phyloP scores from a whole-genome alignment of 2,329 filamentous ascomycete species.

The Tolypocladium inflatum region DNA sequence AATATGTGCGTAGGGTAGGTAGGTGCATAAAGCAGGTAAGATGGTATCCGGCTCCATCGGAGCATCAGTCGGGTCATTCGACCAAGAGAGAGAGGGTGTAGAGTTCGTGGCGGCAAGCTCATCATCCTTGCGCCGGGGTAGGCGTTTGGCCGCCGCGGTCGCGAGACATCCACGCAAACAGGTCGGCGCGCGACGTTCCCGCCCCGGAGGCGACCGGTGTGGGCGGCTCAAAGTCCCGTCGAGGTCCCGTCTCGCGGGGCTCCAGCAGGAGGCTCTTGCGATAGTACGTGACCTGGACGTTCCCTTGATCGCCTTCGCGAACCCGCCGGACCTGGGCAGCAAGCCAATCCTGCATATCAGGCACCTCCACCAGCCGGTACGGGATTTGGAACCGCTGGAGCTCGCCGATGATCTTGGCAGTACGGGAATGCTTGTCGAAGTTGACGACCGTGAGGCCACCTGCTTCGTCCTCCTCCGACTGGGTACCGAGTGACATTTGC shows the following conservation, averaged over 20 bases:
- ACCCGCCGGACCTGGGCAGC: conserved; percentile 71
- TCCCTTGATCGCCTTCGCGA: conserved; percentile 46
- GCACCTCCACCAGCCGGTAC: conserved; percentile 72
- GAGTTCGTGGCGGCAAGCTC: neutral
- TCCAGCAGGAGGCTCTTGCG: conserved; percentile 78
- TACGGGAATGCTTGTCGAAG: conserved; percentile 93
- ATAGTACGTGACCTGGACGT: conserved; percentile 58
- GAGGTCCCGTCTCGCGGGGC: conserved; percentile 48
- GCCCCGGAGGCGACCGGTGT: conserved; percentile 17
- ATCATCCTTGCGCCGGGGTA: conserved; percentile 11
- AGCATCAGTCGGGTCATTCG: neutral
- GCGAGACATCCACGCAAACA: conserved; percentile 43
- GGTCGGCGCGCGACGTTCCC: conserved; percentile 25
- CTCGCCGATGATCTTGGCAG: conserved; percentile 90
- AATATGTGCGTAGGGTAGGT: conserved; percentile 17
- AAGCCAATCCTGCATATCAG: conserved; percentile 91
- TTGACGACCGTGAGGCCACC: conserved; percentile 77
- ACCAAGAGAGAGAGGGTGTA: neutral
- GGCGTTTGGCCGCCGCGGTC: conserved; percentile 27
- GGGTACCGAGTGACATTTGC: conserved; percentile 44
- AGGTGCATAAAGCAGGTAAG: neutral
- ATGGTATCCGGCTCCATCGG: neutral
- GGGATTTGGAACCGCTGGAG: conserved; percentile 94
- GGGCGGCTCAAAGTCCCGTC: conserved; percentile 21
- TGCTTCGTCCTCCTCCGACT: conserved; percentile 51